phyloP scores from a whole-genome alignment of 2,329 filamentous ascomycete genomes.

The Fusarium sp. region DNA sequence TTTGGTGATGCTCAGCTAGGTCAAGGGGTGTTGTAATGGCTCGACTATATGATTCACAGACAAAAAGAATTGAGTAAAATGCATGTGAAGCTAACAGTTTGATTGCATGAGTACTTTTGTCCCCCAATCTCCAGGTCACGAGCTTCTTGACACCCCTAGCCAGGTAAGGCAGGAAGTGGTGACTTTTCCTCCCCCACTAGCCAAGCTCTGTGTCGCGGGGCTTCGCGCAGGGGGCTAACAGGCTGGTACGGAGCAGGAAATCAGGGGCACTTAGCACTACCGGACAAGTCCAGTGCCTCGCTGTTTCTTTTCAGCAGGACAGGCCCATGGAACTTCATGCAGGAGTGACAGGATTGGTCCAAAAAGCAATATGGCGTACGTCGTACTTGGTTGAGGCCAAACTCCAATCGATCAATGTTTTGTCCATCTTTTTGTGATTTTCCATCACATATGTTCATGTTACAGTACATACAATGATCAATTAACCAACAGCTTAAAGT shows the following conservation, averaged over 20 bases:
- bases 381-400: neutral
- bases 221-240: constrained; percentile 1
- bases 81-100: too few relatives aligned
- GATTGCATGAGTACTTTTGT: too few relatives aligned
- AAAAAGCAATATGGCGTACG: neutral
- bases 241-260: neutral
- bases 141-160: too few relatives aligned
- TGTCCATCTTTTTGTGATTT: neutral
- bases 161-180: constrained; percentile 17
- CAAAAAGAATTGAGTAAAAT: too few relatives aligned
- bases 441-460: neutral
- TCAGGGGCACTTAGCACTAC: constrained; percentile 16
- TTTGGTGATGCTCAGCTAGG: constrained; percentile 18
- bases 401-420: neutral
- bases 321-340: neutral
- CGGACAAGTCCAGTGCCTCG: constrained; percentile 18
- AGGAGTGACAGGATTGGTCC: constrained; percentile 2
- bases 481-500: constrained; percentile 24
- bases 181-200: constrained; percentile 16
- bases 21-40: too few relatives aligned
- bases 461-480: constrained; percentile 9
- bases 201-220: constrained; percentile 10
- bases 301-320: constrained; percentile 15
- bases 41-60: too few relatives aligned
- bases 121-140: too few relatives aligned